These are phyloP conservation scores for Saprolegnia diclina DNA, from an alignment of 352 stramenopile genomes.

Conservation along the genomic window DNA sequence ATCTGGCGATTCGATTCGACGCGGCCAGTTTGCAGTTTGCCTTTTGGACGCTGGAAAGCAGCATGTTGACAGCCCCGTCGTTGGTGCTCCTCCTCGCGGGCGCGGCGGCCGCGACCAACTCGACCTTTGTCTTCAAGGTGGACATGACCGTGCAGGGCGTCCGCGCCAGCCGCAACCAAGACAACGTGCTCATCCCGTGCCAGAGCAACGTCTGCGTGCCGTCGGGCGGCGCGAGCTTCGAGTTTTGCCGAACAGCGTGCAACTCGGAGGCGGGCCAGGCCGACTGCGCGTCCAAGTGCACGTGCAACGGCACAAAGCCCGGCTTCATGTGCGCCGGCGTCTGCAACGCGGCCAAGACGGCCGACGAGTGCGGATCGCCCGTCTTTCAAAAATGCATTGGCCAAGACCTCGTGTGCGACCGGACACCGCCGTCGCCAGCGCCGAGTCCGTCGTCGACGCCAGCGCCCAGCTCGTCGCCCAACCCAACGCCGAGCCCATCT, in stretches of 20 bases:
- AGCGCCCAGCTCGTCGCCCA: neutral
- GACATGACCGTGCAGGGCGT: neutral
- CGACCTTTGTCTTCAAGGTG: neutral
- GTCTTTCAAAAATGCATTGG: conserved; percentile 12
- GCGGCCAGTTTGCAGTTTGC: no score
- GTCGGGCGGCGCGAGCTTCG: neutral
- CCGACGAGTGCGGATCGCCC: conserved; percentile 17
- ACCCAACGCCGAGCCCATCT: neutral
- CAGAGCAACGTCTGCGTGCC: neutral
- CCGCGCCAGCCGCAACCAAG: neutral
- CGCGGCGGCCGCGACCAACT: neutral
- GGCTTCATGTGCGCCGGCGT: conserved; percentile 12
- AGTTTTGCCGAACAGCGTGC: conserved; percentile 17
- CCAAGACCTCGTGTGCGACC: conserved; percentile 13
- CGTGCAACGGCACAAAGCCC: neutral
- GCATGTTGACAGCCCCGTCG: no score
- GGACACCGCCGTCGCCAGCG: neutral
- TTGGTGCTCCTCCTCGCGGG: neutral
- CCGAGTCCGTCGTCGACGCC: neutral
- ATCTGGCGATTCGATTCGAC: no score
- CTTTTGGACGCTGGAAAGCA: no score
- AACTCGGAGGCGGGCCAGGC: neutral
- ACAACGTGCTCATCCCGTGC: neutral
- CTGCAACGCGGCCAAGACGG: conserved; percentile 14
- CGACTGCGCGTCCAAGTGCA: conserved; percentile 6